Base-by-base conservation (phyloP, 202 grass and related monocot species). In the Hordeum pubiflorum region DNA sequence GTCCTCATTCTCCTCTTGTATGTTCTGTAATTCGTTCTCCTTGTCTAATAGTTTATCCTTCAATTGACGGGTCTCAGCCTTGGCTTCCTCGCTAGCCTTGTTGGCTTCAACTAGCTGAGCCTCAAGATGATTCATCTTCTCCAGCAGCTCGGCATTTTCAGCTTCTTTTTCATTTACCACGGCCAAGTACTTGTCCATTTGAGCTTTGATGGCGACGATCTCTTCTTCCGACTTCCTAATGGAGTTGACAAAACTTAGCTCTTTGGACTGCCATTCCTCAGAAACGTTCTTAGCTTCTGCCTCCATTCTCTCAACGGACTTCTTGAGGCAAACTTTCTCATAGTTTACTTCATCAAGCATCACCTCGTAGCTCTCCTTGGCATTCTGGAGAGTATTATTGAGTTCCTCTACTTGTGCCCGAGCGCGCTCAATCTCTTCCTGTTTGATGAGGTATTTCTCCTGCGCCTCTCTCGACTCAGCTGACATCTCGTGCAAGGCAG, bases 281-380 rank as follows among this genome's bases (percentile, higher is more conserved):
- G 60, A 85, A 0, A 83, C 74, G 23, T 44, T 85, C 79, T 82
- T 92, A 9, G 84, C 87, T 72, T 91, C 92, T 54, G 82, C 87
- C 86, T 97, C 79, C 56, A 97, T 33, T 84, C 81, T 92, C 69
- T 97, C 94, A 31, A 92, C 79, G 21, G 86, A 84, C 80, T 94
- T 94, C 36, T 83, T 78, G 38, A 97, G 92, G 58, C 94, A 97
- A 82, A 92, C 94, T 50, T 89, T 97, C 74, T 97, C 91, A 21
- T 94, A 94, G 79, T 93, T 97, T 79, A 88, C 91, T 90, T 97
- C 94, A 39, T 94, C 94, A 37, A 97, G 80, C 89, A 94, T 91
- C 26, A 91, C 84, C 69, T 92, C 91, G 37, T 97, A 92, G 46
- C 87, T 97, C 75, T 94, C 94, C 84, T 94, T 87, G 15, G 77